Conservation (phyloP, 2,329 filamentous ascomycete species). For the Colletotrichum siamense region DNA sequence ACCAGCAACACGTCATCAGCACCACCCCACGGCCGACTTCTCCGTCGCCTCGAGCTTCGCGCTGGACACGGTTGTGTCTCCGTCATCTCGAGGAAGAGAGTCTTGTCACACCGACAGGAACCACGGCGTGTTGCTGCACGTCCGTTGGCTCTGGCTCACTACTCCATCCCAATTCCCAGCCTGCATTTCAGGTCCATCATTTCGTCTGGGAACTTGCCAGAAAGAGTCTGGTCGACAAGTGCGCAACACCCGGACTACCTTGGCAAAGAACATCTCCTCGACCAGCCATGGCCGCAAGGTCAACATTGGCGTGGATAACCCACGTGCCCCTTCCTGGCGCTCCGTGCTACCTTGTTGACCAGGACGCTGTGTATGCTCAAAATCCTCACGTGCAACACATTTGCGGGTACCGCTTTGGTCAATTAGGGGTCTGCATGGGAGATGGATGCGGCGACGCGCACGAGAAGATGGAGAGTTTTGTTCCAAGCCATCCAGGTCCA, state of each 20-base stretch:
- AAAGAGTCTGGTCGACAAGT: background rate
- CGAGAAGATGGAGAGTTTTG: background rate
- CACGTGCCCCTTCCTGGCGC: background rate
- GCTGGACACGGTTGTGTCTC: background rate
- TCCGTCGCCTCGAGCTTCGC: background rate
- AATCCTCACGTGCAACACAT: background rate
- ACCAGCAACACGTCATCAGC: background rate
- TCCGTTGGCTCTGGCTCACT: background rate
- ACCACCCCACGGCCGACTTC: background rate
- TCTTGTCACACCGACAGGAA: background rate
- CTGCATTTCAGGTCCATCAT: background rate
- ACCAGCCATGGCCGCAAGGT: background rate
- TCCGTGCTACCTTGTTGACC: background rate
- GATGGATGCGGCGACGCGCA: background rate
- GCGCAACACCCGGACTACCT: background rate
- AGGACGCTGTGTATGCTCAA: background rate
- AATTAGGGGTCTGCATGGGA: background rate
- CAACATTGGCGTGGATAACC: background rate
- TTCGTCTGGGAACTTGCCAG: background rate
- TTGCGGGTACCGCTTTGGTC: background rate
- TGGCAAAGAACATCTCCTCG: background rate
- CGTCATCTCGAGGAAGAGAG: background rate
- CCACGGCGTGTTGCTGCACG: background rate
- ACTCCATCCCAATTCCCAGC: background rate
- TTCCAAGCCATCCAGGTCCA: background rate